A percentile compares a stretch with the other conserved stretches of the same genome.
These are phyloP conservation scores for Podospora pseudocomata DNA, from an alignment of 495 filamentous ascomycete genomes.

Conservation along the genomic window DNA sequence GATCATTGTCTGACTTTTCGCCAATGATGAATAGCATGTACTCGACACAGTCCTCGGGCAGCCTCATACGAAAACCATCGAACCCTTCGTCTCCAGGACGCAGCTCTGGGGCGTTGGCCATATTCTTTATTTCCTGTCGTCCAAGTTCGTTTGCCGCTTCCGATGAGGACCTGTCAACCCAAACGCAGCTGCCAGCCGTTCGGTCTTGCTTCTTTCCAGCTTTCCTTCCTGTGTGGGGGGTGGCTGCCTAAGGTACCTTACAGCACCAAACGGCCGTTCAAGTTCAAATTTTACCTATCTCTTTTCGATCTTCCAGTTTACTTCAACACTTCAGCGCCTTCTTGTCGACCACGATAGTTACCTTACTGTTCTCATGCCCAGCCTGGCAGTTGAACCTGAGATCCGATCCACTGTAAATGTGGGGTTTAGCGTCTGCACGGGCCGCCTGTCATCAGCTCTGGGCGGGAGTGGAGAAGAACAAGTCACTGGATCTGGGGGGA, in stretches of 20 bases:
- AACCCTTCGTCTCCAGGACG: slow-evolving; percentile 46
- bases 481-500: slow-evolving; percentile 5
- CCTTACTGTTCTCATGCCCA: not conserved
- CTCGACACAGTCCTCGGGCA: slow-evolving; percentile 84
- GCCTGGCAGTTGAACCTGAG: not conserved
- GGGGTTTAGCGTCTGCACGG: not conserved
- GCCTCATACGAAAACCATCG: slow-evolving; percentile 63
- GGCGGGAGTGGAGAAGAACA: not conserved
- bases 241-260: not conserved
- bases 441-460: not conserved
- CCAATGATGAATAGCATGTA: slow-evolving; percentile 77
- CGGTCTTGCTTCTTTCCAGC: too few species aligned
- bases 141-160: not conserved
- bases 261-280: not conserved
- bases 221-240: not conserved
- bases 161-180: not conserved
- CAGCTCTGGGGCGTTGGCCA: slow-evolving; percentile 25
- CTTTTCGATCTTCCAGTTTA: not conserved
- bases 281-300: not conserved
- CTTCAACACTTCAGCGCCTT: not conserved
- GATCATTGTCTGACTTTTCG: slow-evolving; percentile 43
- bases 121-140: slow-evolving; percentile 3
- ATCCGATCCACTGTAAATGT: not conserved
- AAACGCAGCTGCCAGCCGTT: too few species aligned
- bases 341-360: not conserved